Evolutionary conservation across 2,329 filamentous ascomycete species (phyloP).

Genomic region (Pseudogymnoascus sp.): DNA sequence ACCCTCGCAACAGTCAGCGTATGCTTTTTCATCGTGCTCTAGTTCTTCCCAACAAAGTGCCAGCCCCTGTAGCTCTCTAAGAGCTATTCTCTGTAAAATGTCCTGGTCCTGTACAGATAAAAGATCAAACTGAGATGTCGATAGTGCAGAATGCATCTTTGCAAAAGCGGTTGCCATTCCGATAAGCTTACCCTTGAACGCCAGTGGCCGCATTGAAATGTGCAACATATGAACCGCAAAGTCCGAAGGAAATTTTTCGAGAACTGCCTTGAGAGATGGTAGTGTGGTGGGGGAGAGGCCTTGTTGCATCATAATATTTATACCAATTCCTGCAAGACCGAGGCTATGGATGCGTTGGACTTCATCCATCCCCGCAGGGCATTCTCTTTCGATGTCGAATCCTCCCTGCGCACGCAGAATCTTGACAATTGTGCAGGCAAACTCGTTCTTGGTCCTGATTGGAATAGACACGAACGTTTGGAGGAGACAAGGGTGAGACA

Average conservation of each 20-base stretch:
- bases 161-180: slow-evolving; percentile 30
- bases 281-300: slow-evolving; percentile 13
- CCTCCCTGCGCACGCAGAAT: slow-evolving; percentile 34
- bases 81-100: slow-evolving; percentile 13
- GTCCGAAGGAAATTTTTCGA: slow-evolving; percentile 18
- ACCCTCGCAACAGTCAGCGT: slow-evolving; percentile 14
- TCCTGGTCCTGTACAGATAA: slow-evolving; percentile 13
- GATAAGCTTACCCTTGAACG: slow-evolving; percentile 24
- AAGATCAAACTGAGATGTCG: not conserved
- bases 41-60: slow-evolving; percentile 15
- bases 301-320: slow-evolving; percentile 23
- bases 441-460: slow-evolving; percentile 26
- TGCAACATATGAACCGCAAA: slow-evolving; percentile 24
- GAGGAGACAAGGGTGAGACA: slow-evolving; percentile 31
- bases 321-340: slow-evolving; percentile 29
- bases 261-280: slow-evolving; percentile 21
- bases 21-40: slow-evolving; percentile 10
- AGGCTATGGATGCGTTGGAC: slow-evolving; percentile 23
- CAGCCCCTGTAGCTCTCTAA: slow-evolving; percentile 15
- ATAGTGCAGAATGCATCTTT: slow-evolving; percentile 19
- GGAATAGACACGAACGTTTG: slow-evolving; percentile 32
- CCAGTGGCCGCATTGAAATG: slow-evolving; percentile 20
- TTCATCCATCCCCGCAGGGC: slow-evolving; percentile 35
- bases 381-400: slow-evolving; percentile 29
- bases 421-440: slow-evolving; percentile 30